phyloP scores from a whole-genome alignment of 169 alveolate species.

The Cryptosporidium meleagridis region DNA sequence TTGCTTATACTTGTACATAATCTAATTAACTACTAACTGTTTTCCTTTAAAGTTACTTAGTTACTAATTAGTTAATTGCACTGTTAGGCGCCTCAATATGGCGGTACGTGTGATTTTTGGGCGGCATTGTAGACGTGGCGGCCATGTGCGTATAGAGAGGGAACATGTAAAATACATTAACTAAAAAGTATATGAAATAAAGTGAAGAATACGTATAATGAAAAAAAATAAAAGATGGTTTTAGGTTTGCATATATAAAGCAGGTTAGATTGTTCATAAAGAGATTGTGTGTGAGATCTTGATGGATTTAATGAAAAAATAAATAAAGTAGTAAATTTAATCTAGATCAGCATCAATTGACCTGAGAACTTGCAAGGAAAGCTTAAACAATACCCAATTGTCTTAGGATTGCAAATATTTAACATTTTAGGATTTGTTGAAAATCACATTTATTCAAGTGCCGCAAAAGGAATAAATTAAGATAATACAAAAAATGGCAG shows the following conservation, averaged over 20 bases:
- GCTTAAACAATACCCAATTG: not conserved
- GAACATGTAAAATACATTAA: slow-evolving; percentile 14
- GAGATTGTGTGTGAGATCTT: slow-evolving; percentile 22
- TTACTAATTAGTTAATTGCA: not conserved
- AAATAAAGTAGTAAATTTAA: not conserved
- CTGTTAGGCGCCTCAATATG: not conserved
- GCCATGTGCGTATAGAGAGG: slow-evolving; percentile 16
- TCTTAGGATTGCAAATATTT: not conserved
- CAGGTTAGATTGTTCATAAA: slow-evolving; percentile 8
- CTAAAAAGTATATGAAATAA: slow-evolving; percentile 7
- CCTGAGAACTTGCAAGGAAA: not conserved
- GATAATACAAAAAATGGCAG: slow-evolving; percentile 14
- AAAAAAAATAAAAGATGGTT: slow-evolving; percentile 31
- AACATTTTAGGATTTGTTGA: slow-evolving; percentile 18
- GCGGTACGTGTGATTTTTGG: not conserved
- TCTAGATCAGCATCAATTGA: slow-evolving; percentile 22
- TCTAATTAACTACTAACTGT: not conserved
- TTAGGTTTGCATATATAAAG: slow-evolving; percentile 16
- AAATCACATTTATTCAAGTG: not conserved
- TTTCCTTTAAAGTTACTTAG: not conserved
- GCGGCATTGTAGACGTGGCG: slow-evolving; percentile 9
- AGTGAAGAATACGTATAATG: slow-evolving; percentile 30
- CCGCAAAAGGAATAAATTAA: slow-evolving; percentile 16
- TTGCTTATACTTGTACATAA: not conserved
- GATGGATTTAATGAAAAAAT: slow-evolving; percentile 37